Base-by-base conservation (phyloP, 1,284 basidiomycete species). In the Anthracocystis setariae region DNA sequence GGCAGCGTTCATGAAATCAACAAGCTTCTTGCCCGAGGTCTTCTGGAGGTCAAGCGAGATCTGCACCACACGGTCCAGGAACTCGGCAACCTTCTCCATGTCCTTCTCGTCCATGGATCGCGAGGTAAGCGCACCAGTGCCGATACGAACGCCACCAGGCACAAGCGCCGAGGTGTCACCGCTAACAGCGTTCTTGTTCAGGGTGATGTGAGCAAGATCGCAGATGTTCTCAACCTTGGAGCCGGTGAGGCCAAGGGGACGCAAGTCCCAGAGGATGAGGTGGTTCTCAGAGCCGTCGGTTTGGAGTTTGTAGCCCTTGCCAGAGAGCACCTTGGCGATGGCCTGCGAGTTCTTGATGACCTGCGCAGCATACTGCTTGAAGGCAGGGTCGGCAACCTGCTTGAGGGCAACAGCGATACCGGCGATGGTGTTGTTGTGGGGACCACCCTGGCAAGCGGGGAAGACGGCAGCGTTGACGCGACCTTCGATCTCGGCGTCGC, bases 401-500 rank as follows among this genome's bases (percentile, higher is more conserved):
- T 91, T 90, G 73, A 99, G 90, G n/a, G 96, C 88, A 20, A 94
- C 95, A 56, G 94, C 94, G 75, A 99, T 88, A 83, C 90, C 93
- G 52, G 95, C 95, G 68, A 99, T 98, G 74, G 96, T 94, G 87
- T 98, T 95, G 88, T 98, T 98, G 88, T 98, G 96, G 48, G 96
- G 96, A 51, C 96, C 96, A 86, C 96, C 96, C 87, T 98, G 96
- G 89, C 95, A 98, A 44, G 96, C 96, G 59, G 96, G 96, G 90
- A 99, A 99, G 77, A 99, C 96, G 69, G 96, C 94, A 46, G 94
- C 92, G 85, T 98, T 98, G 82, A 99, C 90, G 58, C 93, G 91
- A 53, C 91, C 91, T 88, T 98, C 95, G 54, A 98, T 88, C 81
- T 97, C 92, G 72, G 84, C 66, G 80, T 92, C 89, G 77, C 90